Evolutionary conservation across 2,329 filamentous ascomycete species (phyloP), one percentile per base, ranked within the genome.

Genomic region (Alternaria gaisen): DNA sequence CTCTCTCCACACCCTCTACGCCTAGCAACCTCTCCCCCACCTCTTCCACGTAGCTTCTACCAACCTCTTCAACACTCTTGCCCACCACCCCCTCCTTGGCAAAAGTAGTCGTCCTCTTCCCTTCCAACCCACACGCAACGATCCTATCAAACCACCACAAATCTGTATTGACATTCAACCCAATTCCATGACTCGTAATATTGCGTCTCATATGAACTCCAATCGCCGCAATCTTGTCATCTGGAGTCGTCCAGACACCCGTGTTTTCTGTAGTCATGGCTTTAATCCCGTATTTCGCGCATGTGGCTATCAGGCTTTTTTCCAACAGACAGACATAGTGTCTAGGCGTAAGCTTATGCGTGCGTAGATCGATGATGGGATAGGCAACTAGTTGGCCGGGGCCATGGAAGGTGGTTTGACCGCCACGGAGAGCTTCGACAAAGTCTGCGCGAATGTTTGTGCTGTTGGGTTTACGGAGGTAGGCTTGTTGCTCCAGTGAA

Each of bases 321-420:
- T 99, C 94, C 1, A 99, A 84, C 32, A 93, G 79, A 36, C 88
- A 85, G 6, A 97, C 90, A 79, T 97, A 97, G 63, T 86, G 87
- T 18, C 92, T 83, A 12, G 95, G 90, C 5, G 86, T 89, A 20
- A 95, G 82, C 0, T 81, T 80, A 66, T 93, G 86, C 11, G 86
- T 84, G 56, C 87, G 87, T 58, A 98, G 85, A 77, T 97, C 93
- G n/a, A 97, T 77, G 52, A 97, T 87, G 3, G 94, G 93, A 83
- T 97, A 99, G n/a, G 94, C 88, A 36, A 97, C 91, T 50, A 97
- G 81, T 77, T 99, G 95, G 0, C 94, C 94, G 0, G 94, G 95
- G 0, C 94, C 95, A 77, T 99, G 95, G 81, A 97, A 98, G 3
- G 95, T 98, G 0, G 92, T 94, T 67, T 97, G 88, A 0, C 95